Base-by-base conservation (phyloP, 1,284 basidiomycete genomes). In the Cutaneotrichosporon cyanovorans region DNA sequence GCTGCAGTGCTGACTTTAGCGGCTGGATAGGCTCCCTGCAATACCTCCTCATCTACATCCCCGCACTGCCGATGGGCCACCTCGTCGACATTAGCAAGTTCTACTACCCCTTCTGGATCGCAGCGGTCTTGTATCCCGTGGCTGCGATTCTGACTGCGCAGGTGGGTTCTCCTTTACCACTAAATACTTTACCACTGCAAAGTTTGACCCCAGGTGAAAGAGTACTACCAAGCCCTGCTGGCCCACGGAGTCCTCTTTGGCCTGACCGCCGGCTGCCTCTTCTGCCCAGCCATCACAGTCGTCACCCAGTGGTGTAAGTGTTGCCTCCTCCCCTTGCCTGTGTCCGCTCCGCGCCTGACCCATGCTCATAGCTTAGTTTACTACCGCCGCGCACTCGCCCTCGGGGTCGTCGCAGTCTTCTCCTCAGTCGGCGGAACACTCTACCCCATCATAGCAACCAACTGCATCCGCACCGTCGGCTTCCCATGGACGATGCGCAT, bases 1-100 rank as follows among this genome's bases (percentile, higher is more conserved):
- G n/a, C n/a, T n/a, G n/a, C n/a, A n/a, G n/a, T n/a, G n/a, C 49
- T 47, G 12, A 47, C 31, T 12, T 3, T 43, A 53, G 47, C 35
- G 46, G 83, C 16, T 85, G 82, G 83, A 84, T 85, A 47, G 83
- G 83, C 2, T 83, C 82, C 0, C 69, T 82, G 40, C 81, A 84
- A 63, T 77, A 49, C 75, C 76, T 69, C 50, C 75, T 51, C 72
- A 77, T 51, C 65, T 74, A 57, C 62, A 74, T 53, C 3, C 55
- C 56, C 11, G 60, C 49, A 1, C 65, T 78, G 5, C 42, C 77
- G 9, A 68, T 71, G 25, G 80, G 80, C 2, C 75, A 78, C 7
- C 58, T 81, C 9, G 78, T 81, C 58, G 80, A 82, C 58, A 49
- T 76, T 9, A 79, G 78, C 23, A 73, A 76, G 55, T 76, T 76